Evolutionary conservation across 1,284 basidiomycete genomes (phyloP), one percentile per base, ranked within the genome.

Genomic region (Fomitopsis palustris): DNA sequence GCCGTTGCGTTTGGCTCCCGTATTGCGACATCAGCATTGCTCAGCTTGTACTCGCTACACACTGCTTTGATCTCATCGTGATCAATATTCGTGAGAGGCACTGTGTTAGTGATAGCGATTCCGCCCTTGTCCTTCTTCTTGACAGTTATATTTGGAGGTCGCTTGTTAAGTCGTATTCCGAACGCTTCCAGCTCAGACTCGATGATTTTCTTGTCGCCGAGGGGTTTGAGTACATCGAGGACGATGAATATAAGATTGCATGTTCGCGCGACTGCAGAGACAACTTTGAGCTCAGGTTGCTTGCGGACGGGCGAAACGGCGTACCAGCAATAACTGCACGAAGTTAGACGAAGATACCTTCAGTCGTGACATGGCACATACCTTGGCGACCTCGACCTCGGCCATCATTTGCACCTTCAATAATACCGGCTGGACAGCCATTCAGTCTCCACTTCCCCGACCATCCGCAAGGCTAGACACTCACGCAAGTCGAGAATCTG

Each of bases 241-340:
- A 99, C 92, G 72, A 99, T 98, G 75, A 98, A 99, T 65, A 99
- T 98, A 53, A 99, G 87, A 74, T 99, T 96, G 75, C 97, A 99
- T 51, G 97, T 98, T 63, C 96, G 87, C 21, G 96, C 95, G 64
- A 98, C 96, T 92, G 75, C 29, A 55, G 38, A 61, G 57, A 16
- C n/a, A 41, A 14, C 55, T 10, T 54, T 59, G 16, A 59, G 53
- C 41, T 45, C 45, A 19, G 25, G 39, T 39, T 43, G 51, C 17
- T 16, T 17, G 23, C 31, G 54, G 16, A 29, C n/a, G 25, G 35
- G 16, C 31, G 49, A 49, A 23, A n/a, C 6, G 41, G 56, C 85
- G 62, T 80, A 93, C 92, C 91, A 55, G 96, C 95, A 72, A 91
- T 91, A 55, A 91, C 89, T 90, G 61, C 19, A 35, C 51, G 10